A percentile compares a stretch with the other conserved stretches of the same genome.
These are phyloP conservation scores for Dryadomyces quercus-mongolicae DNA, from an alignment of 2,329 filamentous ascomycete genomes.

Conservation along the genomic window DNA sequence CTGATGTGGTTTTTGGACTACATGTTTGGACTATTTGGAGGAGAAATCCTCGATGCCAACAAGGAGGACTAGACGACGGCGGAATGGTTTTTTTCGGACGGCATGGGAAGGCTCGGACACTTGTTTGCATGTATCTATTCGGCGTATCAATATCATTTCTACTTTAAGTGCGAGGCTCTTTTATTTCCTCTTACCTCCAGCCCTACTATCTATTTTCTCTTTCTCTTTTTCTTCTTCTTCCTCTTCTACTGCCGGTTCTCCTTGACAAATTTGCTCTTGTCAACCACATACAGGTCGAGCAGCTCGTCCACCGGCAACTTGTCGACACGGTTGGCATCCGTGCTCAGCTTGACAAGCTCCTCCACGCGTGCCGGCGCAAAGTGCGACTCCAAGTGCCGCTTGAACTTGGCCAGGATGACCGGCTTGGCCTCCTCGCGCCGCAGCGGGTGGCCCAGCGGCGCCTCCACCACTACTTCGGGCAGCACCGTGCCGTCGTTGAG, in stretches of 20 bases:
- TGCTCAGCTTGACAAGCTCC: constrained; percentile 69
- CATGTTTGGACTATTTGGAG: constrained; percentile 44
- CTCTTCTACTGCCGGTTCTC: too few species aligned
- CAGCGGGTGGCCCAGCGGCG: constrained; percentile 83
- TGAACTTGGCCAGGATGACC: constrained; percentile 89
- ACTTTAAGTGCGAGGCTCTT: too few species aligned
- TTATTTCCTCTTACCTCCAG: too few species aligned
- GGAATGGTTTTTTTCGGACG: too few species aligned
- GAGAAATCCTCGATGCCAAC: constrained; percentile 43
- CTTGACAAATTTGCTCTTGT: constrained; percentile 46
- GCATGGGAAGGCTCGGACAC: too few species aligned
- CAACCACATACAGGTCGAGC: constrained; percentile 65
- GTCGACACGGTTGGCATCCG: constrained; percentile 65
- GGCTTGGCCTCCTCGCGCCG: constrained; percentile 95
- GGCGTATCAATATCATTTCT: too few species aligned
- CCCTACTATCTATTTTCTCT: too few species aligned
- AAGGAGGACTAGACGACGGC: constrained; percentile 39
- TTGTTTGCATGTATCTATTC: too few species aligned
- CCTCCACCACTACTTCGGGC: constrained; percentile 84
- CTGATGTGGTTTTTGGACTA: constrained; percentile 51
- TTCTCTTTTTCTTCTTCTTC: too few species aligned
- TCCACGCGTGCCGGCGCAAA: constrained; percentile 66
- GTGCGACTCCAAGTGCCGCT: constrained; percentile 80
- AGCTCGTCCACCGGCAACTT: constrained; percentile 81
- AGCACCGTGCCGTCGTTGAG: constrained; percentile 89